phyloP scores from a whole-genome alignment of 2,329 filamentous ascomycete species.

The Xylogone sp. region DNA sequence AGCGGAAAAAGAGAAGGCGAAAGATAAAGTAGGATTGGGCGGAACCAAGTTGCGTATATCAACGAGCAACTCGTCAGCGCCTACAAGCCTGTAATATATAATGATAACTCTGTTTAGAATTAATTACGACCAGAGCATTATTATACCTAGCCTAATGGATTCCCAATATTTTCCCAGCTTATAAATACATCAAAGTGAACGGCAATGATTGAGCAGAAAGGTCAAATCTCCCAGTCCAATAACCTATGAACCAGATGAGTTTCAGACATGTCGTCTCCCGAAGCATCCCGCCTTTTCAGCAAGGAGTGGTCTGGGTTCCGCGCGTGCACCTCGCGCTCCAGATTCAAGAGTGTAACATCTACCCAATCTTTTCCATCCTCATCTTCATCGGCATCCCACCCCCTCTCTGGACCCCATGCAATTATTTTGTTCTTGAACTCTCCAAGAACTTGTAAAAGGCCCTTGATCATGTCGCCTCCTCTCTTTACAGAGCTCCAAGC shows the following conservation, averaged over 20 bases:
- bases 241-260: background rate
- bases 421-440: constrained; percentile 45
- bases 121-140: background rate
- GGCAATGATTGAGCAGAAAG: background rate
- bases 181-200: no score
- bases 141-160: background rate
- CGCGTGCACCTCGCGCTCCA: background rate
- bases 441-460: constrained; percentile 50
- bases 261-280: background rate
- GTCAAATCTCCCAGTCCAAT: background rate
- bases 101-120: background rate
- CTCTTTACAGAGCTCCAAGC: constrained; percentile 63
- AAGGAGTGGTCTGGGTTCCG: background rate
- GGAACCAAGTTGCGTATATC: background rate
- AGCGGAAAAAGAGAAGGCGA: background rate
- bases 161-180: no score
- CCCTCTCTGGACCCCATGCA: constrained; percentile 64
- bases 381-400: constrained; percentile 56
- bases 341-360: background rate
- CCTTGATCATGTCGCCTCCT: constrained; percentile 59
- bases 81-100: background rate
- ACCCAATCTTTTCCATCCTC: constrained; percentile 26
- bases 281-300: background rate
- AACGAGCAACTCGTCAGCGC: background rate
- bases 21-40: background rate